Conservation (phyloP, 306 rosid genomes). For the Malus orientalis region DNA sequence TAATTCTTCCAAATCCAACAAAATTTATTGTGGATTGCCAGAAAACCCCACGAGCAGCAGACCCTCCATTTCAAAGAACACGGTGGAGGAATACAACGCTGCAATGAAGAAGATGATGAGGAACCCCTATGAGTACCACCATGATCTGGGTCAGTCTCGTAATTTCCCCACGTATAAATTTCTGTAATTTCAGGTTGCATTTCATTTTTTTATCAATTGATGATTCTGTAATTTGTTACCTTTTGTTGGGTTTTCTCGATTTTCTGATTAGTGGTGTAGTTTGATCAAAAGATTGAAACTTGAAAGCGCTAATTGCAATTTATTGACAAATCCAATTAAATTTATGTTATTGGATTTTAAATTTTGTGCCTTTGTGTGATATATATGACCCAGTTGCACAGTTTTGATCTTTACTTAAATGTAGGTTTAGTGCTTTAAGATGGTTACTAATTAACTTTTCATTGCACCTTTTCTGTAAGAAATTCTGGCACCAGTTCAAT, state of each 20-base stretch:
- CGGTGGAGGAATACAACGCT: constrained; percentile 67
- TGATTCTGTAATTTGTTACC: not conserved
- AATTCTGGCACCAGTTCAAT: not conserved
- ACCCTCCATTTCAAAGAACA: constrained; percentile 35
- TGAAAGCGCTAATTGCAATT: not conserved
- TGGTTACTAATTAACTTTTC: not conserved
- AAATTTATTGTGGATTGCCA: constrained; percentile 39
- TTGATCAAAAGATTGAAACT: not conserved
- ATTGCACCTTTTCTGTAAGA: constrained; percentile 5
- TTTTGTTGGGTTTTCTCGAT: not conserved
- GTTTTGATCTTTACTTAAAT: not conserved
- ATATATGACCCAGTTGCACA: not conserved
- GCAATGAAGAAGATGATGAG: constrained; percentile 94
- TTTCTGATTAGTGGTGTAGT: not conserved
- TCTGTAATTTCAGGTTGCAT: not conserved
- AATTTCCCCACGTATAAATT: not conserved
- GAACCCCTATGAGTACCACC: constrained; percentile 91
- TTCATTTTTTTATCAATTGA: not conserved
- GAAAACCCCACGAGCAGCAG: constrained; percentile 31
- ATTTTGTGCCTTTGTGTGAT: not conserved
- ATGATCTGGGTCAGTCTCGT: constrained; percentile 73
- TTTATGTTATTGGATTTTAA: not conserved
- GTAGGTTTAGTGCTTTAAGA: not conserved
- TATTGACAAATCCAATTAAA: not conserved
- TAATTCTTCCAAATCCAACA: constrained; percentile 12